Base-by-base conservation (phyloP, 179 eudicot species). In the Silene vulgaris region DNA sequence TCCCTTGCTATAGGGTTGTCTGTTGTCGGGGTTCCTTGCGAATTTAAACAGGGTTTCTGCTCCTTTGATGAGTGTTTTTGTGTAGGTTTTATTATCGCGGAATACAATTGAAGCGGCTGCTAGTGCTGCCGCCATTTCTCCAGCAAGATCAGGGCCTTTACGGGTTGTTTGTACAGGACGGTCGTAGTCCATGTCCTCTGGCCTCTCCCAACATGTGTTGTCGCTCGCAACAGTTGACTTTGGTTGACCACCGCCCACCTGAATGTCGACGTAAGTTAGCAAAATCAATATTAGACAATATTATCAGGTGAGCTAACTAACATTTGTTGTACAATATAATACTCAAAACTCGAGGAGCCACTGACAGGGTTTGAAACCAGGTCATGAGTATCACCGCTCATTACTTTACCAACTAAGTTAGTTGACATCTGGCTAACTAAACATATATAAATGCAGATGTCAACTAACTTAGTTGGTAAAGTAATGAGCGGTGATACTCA, bases 21-120 rank as follows among this genome's bases (percentile, higher is more conserved):
- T 62, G 45, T 61, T 86, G 5, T 84, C 87, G 0, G 3, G 0
- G 21, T 83, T 89, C 19, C 89, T 48, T 4, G 94, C 87, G 63
- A 90, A 88, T n/a, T 63, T 74, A 19, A 80, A 90, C 11, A 90
- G 80, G 0, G 92, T 85, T 57, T 77, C 65, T 2, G 97, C 96
- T 1, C 89, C 95, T 48, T 82, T 75, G 45, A 80, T 32, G 4
- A 92, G 93, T 60, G 85, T 85, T 17, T 54, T 57, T 0, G 96
- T 78, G 77, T 90, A 90, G 14, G 70, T 16, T 0, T 5, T 70
- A 59, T 89, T 62, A 69, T 89, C 94, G 2, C 84, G 80, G 76
- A 91, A 91, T 2, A 90, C 92, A 8, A 93, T 89, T 57, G 97
- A 91, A 37, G 98, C 97, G 0, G 97, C 85, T 32, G 98, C 93